Evolutionary conservation across 352 stramenopile genomes (phyloP).

Genomic region (Pythium dissotocum): DNA sequence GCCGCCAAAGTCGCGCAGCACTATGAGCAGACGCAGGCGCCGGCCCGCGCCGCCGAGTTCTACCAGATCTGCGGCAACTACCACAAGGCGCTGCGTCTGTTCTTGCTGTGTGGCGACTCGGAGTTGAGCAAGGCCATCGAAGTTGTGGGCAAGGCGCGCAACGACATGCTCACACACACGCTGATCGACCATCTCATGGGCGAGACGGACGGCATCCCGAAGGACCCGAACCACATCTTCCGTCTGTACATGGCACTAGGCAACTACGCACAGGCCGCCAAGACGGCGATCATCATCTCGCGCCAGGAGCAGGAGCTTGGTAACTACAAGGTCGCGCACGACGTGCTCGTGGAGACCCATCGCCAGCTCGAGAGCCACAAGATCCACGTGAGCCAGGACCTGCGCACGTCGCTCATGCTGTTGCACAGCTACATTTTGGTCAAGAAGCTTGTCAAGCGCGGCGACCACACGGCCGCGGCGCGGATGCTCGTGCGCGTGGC

Average conservation of each 20-base stretch:
- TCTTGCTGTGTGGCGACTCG: constrained; percentile 87
- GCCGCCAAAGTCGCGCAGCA: constrained; percentile 88
- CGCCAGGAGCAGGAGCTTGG: constrained; percentile 92
- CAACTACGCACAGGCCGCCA: constrained; percentile 92
- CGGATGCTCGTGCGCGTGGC: constrained; percentile 90
- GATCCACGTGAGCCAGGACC: constrained; percentile 86
- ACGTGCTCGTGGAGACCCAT: constrained; percentile 91
- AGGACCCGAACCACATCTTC: constrained; percentile 95
- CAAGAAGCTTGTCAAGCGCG: constrained; percentile 91
- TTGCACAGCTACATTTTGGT: constrained; percentile 94
- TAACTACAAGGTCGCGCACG: constrained; percentile 92
- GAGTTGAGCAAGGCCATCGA: constrained; percentile 91
- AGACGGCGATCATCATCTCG: constrained; percentile 94
- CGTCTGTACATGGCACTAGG: constrained; percentile 93
- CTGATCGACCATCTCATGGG: constrained; percentile 96
- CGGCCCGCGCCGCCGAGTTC: constrained; percentile 83
- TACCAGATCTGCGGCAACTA: constrained; percentile 91
- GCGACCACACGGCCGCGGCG: constrained; percentile 84
- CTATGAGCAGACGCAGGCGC: constrained; percentile 85
- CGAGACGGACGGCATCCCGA: constrained; percentile 92
- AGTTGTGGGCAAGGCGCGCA: constrained; percentile 90
- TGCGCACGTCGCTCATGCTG: constrained; percentile 87
- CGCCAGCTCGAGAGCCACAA: constrained; percentile 83
- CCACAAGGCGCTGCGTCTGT: constrained; percentile 89
- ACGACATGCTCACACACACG: constrained; percentile 94